phyloP scores from a whole-genome alignment of 495 filamentous ascomycete species.

The Lophiotrema nucula region DNA sequence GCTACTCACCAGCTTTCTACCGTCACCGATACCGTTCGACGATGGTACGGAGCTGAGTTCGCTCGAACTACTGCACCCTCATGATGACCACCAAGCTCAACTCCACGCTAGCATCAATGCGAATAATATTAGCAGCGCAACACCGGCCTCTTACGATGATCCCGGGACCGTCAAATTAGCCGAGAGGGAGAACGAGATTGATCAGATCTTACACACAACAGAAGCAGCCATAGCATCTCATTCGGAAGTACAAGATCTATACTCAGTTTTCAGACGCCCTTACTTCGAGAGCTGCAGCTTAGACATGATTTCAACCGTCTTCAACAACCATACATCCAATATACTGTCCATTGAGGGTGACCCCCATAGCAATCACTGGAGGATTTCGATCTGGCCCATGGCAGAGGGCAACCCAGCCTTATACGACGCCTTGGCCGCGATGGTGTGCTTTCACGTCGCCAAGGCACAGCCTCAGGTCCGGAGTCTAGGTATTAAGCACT shows the following conservation, averaged over 20 bases:
- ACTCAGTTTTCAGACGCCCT: slow-evolving; percentile 35
- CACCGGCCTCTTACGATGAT: not conserved
- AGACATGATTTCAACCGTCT: slow-evolving; percentile 67
- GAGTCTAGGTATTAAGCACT: slow-evolving; percentile 67
- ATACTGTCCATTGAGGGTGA: slow-evolving; percentile 75
- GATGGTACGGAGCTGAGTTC: too few species aligned
- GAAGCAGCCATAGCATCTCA: not conserved
- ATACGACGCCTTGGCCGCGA: slow-evolving; percentile 68
- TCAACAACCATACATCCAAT: slow-evolving; percentile 68
- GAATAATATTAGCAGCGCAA: not conserved
- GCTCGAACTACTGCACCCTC: too few species aligned
- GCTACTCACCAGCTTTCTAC: too few species aligned
- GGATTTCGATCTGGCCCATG: slow-evolving; percentile 68
- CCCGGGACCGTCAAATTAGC: not conserved
- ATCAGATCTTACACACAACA: not conserved
- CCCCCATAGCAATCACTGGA: slow-evolving; percentile 70
- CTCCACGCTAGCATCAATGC: not conserved
- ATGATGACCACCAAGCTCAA: too few species aligned
- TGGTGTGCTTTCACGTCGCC: slow-evolving; percentile 73
- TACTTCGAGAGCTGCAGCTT: slow-evolving; percentile 49
- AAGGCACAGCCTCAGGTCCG: slow-evolving; percentile 56
- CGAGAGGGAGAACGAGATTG: not conserved
- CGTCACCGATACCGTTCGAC: too few species aligned
- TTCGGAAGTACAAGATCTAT: not conserved
- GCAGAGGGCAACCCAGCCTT: slow-evolving; percentile 64